Conservation (phyloP, 208 protist species). For the Leishmania major region DNA sequence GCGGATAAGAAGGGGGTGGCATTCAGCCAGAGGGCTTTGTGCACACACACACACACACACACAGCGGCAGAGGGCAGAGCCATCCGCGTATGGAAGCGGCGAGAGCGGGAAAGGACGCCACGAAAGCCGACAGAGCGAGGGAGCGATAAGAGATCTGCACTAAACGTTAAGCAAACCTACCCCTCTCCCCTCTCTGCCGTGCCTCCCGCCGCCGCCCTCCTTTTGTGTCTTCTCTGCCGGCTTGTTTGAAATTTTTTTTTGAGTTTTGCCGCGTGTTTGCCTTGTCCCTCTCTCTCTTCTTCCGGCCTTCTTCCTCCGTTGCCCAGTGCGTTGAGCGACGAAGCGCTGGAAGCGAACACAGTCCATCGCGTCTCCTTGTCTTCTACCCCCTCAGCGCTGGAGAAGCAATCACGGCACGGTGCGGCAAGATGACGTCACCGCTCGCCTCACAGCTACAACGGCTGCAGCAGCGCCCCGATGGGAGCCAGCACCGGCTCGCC, state of each 20-base stretch:
- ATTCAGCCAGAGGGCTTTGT: background rate
- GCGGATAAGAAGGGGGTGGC: background rate
- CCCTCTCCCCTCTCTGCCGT: background rate
- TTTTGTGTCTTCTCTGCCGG: too few relatives aligned
- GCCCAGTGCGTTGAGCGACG: constrained; percentile 1
- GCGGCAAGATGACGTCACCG: constrained; percentile 59
- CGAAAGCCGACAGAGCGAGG: too few relatives aligned
- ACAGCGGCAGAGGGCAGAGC: background rate
- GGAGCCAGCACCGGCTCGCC: constrained; percentile 54
- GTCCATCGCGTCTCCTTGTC: background rate
- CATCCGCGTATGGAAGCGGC: too few relatives aligned
- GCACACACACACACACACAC: background rate
- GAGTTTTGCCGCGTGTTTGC: too few relatives aligned
- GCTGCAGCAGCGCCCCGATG: constrained; percentile 73
- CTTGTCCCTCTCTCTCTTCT: background rate
- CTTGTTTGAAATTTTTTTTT: too few relatives aligned
- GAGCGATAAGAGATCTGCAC: background rate
- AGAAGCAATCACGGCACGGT: background rate
- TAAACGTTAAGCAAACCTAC: background rate
- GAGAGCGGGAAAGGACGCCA: too few relatives aligned
- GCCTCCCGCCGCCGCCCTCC: too few relatives aligned
- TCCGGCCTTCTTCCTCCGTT: background rate
- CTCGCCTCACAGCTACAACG: constrained; percentile 80
- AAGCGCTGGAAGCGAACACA: background rate
- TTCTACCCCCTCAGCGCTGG: background rate